Evolutionary conservation across 208 protist genomes (phyloP).

Genomic region (Acanthamoeba divionensis): DNA sequence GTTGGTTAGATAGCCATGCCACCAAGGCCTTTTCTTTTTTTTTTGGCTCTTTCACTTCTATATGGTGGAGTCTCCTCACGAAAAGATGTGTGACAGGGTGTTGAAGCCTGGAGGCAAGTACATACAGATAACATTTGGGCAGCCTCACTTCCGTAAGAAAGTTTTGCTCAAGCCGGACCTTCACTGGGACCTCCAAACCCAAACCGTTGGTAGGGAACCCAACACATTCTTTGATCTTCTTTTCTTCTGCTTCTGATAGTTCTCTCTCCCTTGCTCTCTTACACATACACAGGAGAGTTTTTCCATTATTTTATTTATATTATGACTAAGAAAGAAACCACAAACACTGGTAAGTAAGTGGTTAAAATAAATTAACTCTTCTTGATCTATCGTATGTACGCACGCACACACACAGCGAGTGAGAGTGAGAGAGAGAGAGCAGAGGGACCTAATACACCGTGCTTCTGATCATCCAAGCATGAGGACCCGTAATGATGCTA

Average conservation of each 20-base stretch:
- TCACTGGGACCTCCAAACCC: conserved; percentile 20
- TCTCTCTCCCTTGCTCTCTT: too few species aligned
- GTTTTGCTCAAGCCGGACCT: conserved; percentile 38
- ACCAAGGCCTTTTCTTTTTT: background rate
- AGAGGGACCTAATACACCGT: background rate
- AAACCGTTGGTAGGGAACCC: conserved; percentile 11
- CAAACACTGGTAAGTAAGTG: background rate
- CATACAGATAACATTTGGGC: conserved; percentile 64
- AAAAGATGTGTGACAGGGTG: background rate
- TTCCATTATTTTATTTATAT: conserved; percentile 68
- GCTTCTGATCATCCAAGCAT: background rate
- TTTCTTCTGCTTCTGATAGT: too few species aligned
- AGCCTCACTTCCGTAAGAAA: conserved; percentile 63
- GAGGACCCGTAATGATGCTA: background rate
- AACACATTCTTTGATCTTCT: too few species aligned
- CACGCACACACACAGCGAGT: too few species aligned
- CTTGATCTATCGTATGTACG: too few species aligned
- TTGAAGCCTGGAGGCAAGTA: conserved; percentile 53
- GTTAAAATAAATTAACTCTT: too few species aligned
- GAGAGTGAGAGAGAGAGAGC: too few species aligned
- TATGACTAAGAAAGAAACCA: conserved; percentile 29
- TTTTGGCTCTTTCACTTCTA: background rate
- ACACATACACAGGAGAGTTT: conserved; percentile 9
- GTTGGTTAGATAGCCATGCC: background rate
- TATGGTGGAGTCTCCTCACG: background rate